A percentile compares a stretch with the other conserved stretches of the same genome.
Conservation (phyloP, 2,329 filamentous ascomycete genomes). For the Fusarium zealandicum region DNA sequence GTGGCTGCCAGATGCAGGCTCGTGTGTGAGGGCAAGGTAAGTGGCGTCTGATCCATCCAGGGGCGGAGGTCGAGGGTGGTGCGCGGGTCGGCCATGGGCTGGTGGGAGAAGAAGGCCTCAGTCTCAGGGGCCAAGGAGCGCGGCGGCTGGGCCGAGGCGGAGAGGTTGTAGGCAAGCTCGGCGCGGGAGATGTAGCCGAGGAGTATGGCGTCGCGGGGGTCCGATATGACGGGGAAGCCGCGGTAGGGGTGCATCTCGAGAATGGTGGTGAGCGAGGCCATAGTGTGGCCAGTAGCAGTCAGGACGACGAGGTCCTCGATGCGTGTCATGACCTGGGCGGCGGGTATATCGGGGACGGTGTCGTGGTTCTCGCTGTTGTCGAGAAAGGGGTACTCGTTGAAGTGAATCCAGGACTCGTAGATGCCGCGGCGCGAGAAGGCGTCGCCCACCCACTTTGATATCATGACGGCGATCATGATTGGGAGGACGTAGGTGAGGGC, state of each 20-base stretch:
- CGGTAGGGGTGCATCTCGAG: slow-evolving; percentile 80
- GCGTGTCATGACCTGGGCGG: slow-evolving; percentile 89
- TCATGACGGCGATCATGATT: slow-evolving; percentile 99
- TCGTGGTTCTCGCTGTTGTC: slow-evolving; percentile 85
- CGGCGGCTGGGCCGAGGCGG: slow-evolving; percentile 59
- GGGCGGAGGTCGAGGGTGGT: slow-evolving; percentile 86
- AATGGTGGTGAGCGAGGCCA: slow-evolving; percentile 74
- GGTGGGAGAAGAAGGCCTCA: slow-evolving; percentile 84
- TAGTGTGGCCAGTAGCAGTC: slow-evolving; percentile 86
- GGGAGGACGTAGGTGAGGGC: slow-evolving; percentile 95
- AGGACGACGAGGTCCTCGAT: slow-evolving; percentile 90
- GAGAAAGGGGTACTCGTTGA: slow-evolving; percentile 94
- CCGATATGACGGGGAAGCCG: slow-evolving; percentile 89
- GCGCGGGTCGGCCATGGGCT: slow-evolving; percentile 78
- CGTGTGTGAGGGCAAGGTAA: slow-evolving; percentile 81
- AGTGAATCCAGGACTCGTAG: slow-evolving; percentile 97
- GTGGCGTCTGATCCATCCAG: slow-evolving; percentile 99
- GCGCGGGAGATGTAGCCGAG: slow-evolving; percentile 94
- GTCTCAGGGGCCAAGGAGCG: slow-evolving; percentile 72
- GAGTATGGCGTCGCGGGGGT: slow-evolving; percentile 77
- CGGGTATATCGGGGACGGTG: slow-evolving; percentile 80
- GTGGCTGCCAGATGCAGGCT: slow-evolving; percentile 84
- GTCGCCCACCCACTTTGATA: slow-evolving; percentile 97
- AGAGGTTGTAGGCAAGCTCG: slow-evolving; percentile 82
- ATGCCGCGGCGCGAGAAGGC: slow-evolving; percentile 92